Conservation (phyloP, 371 early-diverging fungal genomes). For the Apophysomyces sp. region DNA sequence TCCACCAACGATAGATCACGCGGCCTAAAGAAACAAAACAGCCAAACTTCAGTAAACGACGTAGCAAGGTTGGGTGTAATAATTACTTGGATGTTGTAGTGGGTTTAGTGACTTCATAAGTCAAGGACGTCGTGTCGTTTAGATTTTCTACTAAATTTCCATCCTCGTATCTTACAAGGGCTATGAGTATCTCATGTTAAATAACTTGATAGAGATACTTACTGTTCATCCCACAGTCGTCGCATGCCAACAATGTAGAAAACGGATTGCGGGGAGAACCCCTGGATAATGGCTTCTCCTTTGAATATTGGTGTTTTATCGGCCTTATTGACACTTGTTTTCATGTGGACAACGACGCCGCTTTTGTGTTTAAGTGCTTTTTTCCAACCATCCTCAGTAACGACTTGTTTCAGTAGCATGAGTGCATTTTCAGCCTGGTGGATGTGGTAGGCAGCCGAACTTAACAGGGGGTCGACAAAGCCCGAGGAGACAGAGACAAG, state of each 20-base stretch:
- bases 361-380: conserved; percentile 67
- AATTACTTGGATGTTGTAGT: conserved; percentile 49
- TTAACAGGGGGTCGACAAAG: conserved; percentile 33
- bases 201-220: conserved; percentile 4
- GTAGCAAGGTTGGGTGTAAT: background rate
- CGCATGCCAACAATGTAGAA: conserved; percentile 68
- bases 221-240: conserved; percentile 62
- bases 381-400: conserved; percentile 63
- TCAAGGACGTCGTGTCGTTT: conserved; percentile 50
- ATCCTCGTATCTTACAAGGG: conserved; percentile 44
- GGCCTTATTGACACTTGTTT: conserved; percentile 25
- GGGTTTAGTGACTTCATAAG: conserved; percentile 54
- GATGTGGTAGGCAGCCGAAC: conserved; percentile 38
- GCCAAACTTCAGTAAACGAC: background rate
- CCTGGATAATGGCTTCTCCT: conserved; percentile 63
- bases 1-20: conserved; percentile 46
- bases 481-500: conserved; percentile 9
- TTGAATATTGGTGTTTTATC: conserved; percentile 66
- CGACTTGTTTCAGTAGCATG: conserved; percentile 34
- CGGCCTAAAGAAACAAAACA: conserved; percentile 15
- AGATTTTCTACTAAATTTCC: conserved; percentile 56
- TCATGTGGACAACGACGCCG: conserved; percentile 69
- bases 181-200: background rate
- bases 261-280: conserved; percentile 65
- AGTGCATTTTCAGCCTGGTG: conserved; percentile 48